A percentile compares a stretch with the other conserved stretches of the same genome.
These are phyloP conservation scores for Umbelopsis vinacea DNA, from an alignment of 192 early-diverging fungal species.

Conservation along the genomic window DNA sequence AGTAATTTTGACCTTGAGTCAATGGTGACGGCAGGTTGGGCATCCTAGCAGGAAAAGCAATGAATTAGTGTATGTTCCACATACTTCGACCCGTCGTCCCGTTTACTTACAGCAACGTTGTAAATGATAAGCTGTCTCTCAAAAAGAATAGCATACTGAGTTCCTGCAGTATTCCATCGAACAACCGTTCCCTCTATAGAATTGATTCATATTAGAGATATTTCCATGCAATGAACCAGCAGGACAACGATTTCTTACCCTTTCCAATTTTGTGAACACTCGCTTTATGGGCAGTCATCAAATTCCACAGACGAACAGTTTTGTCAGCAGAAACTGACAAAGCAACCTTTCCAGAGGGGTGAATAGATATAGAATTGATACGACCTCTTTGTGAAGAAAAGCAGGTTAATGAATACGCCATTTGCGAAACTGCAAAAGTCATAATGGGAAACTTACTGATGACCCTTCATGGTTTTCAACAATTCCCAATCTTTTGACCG, in stretches of 20 bases:
- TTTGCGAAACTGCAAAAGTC: not conserved
- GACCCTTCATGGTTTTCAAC: conserved; percentile 85
- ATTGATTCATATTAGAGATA: not conserved
- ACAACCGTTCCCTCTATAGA: conserved; percentile 54
- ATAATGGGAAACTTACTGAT: conserved; percentile 52
- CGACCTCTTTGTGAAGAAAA: conserved; percentile 52
- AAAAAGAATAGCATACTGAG: conserved; percentile 63
- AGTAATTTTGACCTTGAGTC: conserved; percentile 41
- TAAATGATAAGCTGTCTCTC: conserved; percentile 59
- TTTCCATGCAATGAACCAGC: not conserved
- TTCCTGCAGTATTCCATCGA: conserved; percentile 57
- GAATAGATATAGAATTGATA: conserved; percentile 84
- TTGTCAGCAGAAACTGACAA: conserved; percentile 79
- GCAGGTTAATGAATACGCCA: not conserved
- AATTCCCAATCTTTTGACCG: conserved; percentile 97
- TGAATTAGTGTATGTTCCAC: not conserved
- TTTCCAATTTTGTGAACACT: conserved; percentile 51
- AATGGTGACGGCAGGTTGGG: conserved; percentile 29
- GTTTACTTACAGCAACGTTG: conserved; percentile 58
- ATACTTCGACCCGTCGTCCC: too few species aligned
- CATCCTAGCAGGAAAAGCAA: conserved; percentile 34
- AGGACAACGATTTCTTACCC: conserved; percentile 31
- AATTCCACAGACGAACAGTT: conserved; percentile 75
- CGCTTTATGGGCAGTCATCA: conserved; percentile 75
- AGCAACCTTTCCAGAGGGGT: conserved; percentile 95